Evolutionary conservation across 495 filamentous ascomycete genomes (phyloP), one percentile per base, ranked within the genome.

Genomic region (Lasiosphaeria miniovina): DNA sequence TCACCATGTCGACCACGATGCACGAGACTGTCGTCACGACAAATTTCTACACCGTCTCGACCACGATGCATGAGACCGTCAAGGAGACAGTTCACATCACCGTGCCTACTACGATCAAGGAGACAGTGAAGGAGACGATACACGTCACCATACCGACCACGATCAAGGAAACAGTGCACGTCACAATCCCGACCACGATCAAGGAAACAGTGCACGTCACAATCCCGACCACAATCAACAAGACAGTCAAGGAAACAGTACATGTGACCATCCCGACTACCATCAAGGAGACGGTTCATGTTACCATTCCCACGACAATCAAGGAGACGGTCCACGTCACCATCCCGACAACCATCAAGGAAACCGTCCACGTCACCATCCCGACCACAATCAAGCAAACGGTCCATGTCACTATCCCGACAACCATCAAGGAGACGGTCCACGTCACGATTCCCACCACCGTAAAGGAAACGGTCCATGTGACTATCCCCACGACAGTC

Each of bases 291-390:
- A 46, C 43, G 15, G 43, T 46, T n/a, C 43, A 46, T n/a, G 43
- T 46, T n/a, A 46, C 43, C 11, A n/a, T 46, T n/a, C 43, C 43
- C 45, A 46, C 50, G 46, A 36, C 12, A n/a, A 11, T 46, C 4
- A n/a, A 14, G 12, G 11, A 5, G 12, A 46, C 5, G 38, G 24
- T 24, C 38, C 38, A 41, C 38, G 43, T 46, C 43, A n/a, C 7
- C 12, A 46, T 11, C 8, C 43, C 12, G 43, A n/a, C 15, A n/a
- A 46, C 43, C 11, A 15, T 46, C 43, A 46, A 46, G 43, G 43
- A 50, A 17, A 50, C 48, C n/a, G 48, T 50, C 24, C 48, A 50
- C 24, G 48, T 50, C 48, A 60, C 58, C 8, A 51, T 60, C 51
- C 58, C 52, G 1, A 14, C 14, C 38, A 14, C 14, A 8, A 41